Percentiles rank a stretch among this genome's conserved stretches.
Evolutionary conservation across 2,329 filamentous ascomycete genomes (phyloP).

Genomic region (Penicillium digitatum): DNA sequence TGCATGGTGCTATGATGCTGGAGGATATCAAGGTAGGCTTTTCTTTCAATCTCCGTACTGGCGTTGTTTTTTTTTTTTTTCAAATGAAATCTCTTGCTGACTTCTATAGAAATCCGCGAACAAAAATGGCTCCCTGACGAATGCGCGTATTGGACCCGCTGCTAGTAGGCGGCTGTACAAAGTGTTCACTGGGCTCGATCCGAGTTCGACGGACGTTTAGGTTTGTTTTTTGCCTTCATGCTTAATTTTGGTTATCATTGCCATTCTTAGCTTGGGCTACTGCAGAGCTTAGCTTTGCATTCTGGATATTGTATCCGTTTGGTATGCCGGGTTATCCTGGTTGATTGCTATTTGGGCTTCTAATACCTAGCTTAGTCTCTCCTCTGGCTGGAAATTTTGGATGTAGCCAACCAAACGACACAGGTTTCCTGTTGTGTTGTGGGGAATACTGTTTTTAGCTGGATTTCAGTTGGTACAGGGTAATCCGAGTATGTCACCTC

Average conservation of each 20-base stretch:
- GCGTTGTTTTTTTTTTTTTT: not conserved
- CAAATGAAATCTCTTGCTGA: not conserved
- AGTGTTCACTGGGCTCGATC: constrained; percentile 48
- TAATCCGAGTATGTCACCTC: not conserved
- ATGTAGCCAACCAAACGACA: not conserved
- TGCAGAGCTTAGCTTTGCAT: not conserved
- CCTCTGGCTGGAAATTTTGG: not conserved
- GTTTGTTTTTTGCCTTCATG: not conserved
- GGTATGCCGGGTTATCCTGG: not conserved
- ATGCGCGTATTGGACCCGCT: constrained; percentile 47
- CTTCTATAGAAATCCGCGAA: constrained; percentile 45
- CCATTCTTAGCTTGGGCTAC: not conserved
- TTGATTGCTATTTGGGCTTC: not conserved
- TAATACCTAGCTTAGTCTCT: not conserved
- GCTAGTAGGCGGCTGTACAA: constrained; percentile 48
- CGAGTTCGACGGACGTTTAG: constrained; percentile 43
- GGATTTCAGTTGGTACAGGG: not conserved
- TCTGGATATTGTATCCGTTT: not conserved
- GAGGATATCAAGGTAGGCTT: constrained; percentile 52
- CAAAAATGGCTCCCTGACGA: constrained; percentile 44
- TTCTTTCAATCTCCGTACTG: not conserved
- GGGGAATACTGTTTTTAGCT: not conserved
- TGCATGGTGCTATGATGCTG: constrained; percentile 58
- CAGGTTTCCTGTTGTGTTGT: not conserved
- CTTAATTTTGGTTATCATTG: not conserved